Evolutionary conservation across 78 protist genomes (phyloP).

Genomic region (slime mould (Dictyostelium discoideum)): dicty_2.7 NC_007089.4:692001-692500

Average conservation of each 20-base stretch:
- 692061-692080: conserved; percentile 34
- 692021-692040: conserved; percentile 45
- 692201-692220: conserved; percentile 4
- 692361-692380: too few species aligned
- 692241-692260: conserved; percentile 50
- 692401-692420: too few species aligned
- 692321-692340: conserved; percentile 47
- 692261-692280: conserved; percentile 66
- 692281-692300: conserved; percentile 33
- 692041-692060: conserved; percentile 29
- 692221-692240: conserved; percentile 7
- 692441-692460: background rate
- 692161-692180: conserved; percentile 28
- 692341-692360: background rate
- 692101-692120: conserved; percentile 25
- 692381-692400: background rate
- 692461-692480: background rate
- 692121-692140: conserved; percentile 59
- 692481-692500: background rate
- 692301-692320: conserved; percentile 19
- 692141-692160: conserved; percentile 66
- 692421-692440: too few species aligned
- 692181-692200: conserved; percentile 1
- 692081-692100: background rate
- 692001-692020: conserved; percentile 4